phyloP scores from a whole-genome alignment of 2,329 filamentous ascomycete genomes.

The Periconia sp. region DNA sequence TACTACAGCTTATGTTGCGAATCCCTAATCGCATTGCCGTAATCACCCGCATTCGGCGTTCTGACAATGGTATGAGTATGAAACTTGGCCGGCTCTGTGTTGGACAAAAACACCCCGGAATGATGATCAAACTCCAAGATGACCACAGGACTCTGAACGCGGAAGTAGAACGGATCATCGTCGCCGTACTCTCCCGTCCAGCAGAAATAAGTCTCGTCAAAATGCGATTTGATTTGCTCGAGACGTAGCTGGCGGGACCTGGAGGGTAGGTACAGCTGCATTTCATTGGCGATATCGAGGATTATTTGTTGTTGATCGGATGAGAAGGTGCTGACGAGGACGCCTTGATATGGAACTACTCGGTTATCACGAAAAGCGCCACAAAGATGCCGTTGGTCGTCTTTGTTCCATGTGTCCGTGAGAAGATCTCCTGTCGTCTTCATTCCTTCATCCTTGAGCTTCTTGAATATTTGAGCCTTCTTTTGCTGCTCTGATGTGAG shows the following conservation, averaged over 20 bases:
- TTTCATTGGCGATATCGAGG: constrained; percentile 66
- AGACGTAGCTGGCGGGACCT: constrained; percentile 62
- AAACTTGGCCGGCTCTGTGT: constrained; percentile 75
- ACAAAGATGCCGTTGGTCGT: constrained; percentile 79
- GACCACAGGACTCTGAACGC: constrained; percentile 77
- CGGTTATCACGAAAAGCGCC: constrained; percentile 82
- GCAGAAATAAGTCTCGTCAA: constrained; percentile 76
- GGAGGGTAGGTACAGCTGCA: constrained; percentile 70
- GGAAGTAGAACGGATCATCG: constrained; percentile 76
- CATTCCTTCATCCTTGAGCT: constrained; percentile 70
- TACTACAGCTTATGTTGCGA: constrained; percentile 22
- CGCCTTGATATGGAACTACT: constrained; percentile 73
- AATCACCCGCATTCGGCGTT: constrained; percentile 78
- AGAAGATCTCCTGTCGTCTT: constrained; percentile 54
- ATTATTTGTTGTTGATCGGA: constrained; percentile 62
- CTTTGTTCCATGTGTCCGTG: constrained; percentile 75
- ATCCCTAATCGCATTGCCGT: constrained; percentile 63
- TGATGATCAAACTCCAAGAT: constrained; percentile 82
- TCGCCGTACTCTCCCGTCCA: constrained; percentile 77
- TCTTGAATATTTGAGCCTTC: constrained; percentile 63
- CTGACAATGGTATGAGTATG: constrained; percentile 78
- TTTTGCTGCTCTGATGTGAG: constrained; percentile 56
- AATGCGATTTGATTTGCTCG: constrained; percentile 60
- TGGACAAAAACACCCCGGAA: constrained; percentile 77
- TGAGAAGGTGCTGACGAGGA: constrained; percentile 60